phyloP scores from a whole-genome alignment of 2,329 filamentous ascomycete species.

The Cladosporium halotolerans region DNA sequence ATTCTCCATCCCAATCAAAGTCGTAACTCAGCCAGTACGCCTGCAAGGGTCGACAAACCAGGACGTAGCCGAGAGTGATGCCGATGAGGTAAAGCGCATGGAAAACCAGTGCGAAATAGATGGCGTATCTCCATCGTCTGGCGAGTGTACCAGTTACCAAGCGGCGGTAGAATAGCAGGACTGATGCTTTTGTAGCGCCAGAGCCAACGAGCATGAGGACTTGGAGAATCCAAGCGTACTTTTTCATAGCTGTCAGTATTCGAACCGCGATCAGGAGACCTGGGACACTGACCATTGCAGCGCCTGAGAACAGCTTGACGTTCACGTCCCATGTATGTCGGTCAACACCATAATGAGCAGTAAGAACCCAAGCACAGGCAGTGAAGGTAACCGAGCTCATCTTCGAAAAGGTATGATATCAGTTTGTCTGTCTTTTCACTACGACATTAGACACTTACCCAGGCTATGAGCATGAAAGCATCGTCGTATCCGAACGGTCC shows the following conservation, averaged over 20 bases:
- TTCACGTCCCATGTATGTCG: constrained; percentile 23
- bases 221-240: constrained; percentile 19
- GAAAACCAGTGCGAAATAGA: constrained; percentile 18
- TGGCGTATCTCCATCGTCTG: constrained; percentile 17
- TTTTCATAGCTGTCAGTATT: background rate
- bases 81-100: constrained; percentile 18
- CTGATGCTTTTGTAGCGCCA: constrained; percentile 21
- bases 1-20: constrained; percentile 9
- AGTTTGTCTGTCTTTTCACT: background rate
- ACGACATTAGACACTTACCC: background rate
- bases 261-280: background rate
- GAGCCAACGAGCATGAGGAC: constrained; percentile 20
- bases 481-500: constrained; percentile 22
- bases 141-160: constrained; percentile 18
- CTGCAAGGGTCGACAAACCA: constrained; percentile 20
- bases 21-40: constrained; percentile 20
- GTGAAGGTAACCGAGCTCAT: constrained; percentile 20
- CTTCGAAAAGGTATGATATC: background rate
- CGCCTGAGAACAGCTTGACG: constrained; percentile 10
- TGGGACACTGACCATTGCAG: constrained; percentile 17
- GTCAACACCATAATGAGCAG: constrained; percentile 16
- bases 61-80: constrained; percentile 15
- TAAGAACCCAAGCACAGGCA: constrained; percentile 14
- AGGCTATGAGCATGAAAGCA: constrained; percentile 21
- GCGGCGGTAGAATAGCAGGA: constrained; percentile 24